These are phyloP conservation scores for Termitomyces sp. DNA, from an alignment of 768 basidiomycete genomes.

Conservation along the genomic window DNA sequence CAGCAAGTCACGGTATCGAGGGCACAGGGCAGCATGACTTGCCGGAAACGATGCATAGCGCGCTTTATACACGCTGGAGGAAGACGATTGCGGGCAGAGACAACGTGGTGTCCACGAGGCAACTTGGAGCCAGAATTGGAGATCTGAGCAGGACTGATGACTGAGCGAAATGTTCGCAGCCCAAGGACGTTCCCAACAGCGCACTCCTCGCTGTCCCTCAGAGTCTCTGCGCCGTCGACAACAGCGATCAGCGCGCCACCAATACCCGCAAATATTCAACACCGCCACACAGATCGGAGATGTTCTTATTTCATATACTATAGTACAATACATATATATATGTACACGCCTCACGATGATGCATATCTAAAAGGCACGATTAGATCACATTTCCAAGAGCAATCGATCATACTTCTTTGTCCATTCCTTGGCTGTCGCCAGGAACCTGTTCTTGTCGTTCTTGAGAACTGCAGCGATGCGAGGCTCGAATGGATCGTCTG, in stretches of 20 bases:
- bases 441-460: conserved; percentile 72
- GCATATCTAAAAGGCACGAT: conserved; percentile 7
- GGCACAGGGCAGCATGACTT: conserved; percentile 30
- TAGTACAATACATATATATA: background rate
- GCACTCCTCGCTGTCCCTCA: background rate
- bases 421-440: conserved; percentile 75
- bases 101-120: conserved; percentile 82
- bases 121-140: conserved; percentile 26
- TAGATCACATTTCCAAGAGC: conserved; percentile 1
- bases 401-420: conserved; percentile 68
- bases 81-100: conserved; percentile 27
- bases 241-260: conserved; percentile 3
- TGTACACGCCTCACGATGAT: conserved; percentile 5
- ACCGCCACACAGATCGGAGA: conserved; percentile 4
- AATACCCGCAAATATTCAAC: conserved; percentile 12
- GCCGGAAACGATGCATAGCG: conserved; percentile 86
- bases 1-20: conserved; percentile 19
- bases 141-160: conserved; percentile 24
- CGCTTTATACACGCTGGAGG: conserved; percentile 68
- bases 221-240: background rate
- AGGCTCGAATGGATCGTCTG: conserved; percentile 87
- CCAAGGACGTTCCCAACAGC: background rate
- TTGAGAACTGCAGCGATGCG: conserved; percentile 84
- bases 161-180: conserved; percentile 3
- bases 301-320: background rate